phyloP scores from a whole-genome alignment of 345 rosid species.

The Lepidium africanum region DNA sequence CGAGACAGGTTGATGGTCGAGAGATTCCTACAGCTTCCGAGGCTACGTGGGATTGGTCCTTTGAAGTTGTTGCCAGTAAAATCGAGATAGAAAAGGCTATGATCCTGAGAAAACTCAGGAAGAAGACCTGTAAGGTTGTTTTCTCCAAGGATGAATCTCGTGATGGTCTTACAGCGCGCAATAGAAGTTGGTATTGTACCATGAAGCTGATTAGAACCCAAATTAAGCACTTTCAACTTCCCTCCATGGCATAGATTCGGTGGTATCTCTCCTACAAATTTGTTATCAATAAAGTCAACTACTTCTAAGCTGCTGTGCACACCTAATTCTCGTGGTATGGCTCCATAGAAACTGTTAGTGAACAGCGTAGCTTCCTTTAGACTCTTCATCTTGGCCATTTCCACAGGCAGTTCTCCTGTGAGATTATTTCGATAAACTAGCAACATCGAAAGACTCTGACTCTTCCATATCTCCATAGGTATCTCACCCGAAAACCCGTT shows the following conservation, averaged over 20 bases:
- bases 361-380: conserved; percentile 46
- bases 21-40: conserved; percentile 45
- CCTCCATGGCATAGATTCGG: conserved; percentile 59
- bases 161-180: conserved; percentile 47
- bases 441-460: conserved; percentile 41
- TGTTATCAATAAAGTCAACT: conserved; percentile 60
- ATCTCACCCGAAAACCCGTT: conserved; percentile 64
- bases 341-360: conserved; percentile 51
- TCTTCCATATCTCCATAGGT: conserved; percentile 64
- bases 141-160: conserved; percentile 52
- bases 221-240: conserved; percentile 38
- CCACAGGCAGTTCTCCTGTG: conserved; percentile 57
- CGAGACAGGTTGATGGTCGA: conserved; percentile 44
- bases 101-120: conserved; percentile 48
- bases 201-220: conserved; percentile 53
- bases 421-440: conserved; percentile 58
- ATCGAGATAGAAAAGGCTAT: conserved; percentile 40
- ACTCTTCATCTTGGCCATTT: conserved; percentile 50
- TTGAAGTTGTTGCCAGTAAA: conserved; percentile 48
- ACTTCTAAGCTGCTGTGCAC: conserved; percentile 51
- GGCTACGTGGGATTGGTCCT: conserved; percentile 53
- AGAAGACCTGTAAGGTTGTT: conserved; percentile 50
- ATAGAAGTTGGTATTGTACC: conserved; percentile 54
- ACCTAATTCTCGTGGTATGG: conserved; percentile 56
- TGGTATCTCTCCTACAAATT: conserved; percentile 57